Base-by-base conservation (phyloP, 2,329 filamentous ascomycete genomes). In the Proliferodiscus dingleyae region DNA sequence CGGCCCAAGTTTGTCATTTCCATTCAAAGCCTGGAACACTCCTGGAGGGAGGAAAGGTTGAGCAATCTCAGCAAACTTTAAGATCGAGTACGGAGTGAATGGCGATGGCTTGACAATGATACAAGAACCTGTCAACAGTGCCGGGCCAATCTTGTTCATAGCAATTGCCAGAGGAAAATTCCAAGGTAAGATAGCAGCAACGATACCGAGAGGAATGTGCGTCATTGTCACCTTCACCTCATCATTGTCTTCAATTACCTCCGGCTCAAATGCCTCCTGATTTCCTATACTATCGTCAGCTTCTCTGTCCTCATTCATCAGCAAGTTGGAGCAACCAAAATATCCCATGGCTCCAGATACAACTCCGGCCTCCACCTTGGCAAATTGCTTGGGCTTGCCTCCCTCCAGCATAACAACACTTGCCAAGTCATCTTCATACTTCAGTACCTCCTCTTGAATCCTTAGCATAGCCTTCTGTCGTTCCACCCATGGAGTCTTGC, bases 121-220 rank as follows among this genome's bases (percentile, higher is more conserved):
- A n/a, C 67, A 64, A 57, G 77, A 76, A 21, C 73, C 75, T 0
- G 75, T 74, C 19, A 77, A 60, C 3, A 78, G 60, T 0, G 73
- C 68, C 0, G 71, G 66, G 4, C 64, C 66, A 28, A 77, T 68
- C 60, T 81, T 81, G 37, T 74, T 65, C 41, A 70, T 68, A 10
- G 69, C 67, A 1, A 74, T 63, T 45, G 71, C 66, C 22, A 73
- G 53, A 1, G 71, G 71, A 53, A 72, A 81, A 59, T 82, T 82
- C 78, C 79, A 82, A 1, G 78, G 77, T 19, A 75, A 73, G 53
- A 81, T 81, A 47, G 72, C 78, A 10, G 68, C 75, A 2, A 71
- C 66, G 4, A 75, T 67, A 26, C 75, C 75, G 30, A 77, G 64
- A 0, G 75, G 74, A 16, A 62, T 61, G 53, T 71, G 70, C 2